phyloP scores from a whole-genome alignment of 371 early-diverging fungal species.

The Haplosporangium sp. region DNA sequence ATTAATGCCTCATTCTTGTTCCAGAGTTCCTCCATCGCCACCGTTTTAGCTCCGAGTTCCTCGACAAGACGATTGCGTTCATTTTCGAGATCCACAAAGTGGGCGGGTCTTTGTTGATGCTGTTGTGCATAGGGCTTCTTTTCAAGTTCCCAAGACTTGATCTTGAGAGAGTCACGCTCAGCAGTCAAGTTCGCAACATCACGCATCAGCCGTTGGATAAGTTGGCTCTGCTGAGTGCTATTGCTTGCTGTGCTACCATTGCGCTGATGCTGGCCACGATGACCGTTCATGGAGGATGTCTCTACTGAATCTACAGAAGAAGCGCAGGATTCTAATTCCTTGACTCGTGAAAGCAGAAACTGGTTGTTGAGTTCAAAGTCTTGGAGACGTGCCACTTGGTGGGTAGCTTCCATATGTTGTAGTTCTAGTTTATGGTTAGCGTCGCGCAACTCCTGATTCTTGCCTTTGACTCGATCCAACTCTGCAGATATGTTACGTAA shows the following conservation, averaged over 20 bases:
- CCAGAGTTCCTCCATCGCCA: constrained; percentile 47
- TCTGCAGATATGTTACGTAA: constrained; percentile 34
- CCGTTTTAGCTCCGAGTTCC: constrained; percentile 47
- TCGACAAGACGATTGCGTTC: constrained; percentile 50
- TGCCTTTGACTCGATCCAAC: constrained; percentile 40
- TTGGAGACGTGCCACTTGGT: constrained; percentile 40
- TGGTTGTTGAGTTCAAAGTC: constrained; percentile 50
- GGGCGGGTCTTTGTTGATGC: constrained; percentile 41
- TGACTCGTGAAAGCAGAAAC: constrained; percentile 42
- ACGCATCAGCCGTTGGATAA: constrained; percentile 29
- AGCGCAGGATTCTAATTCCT: constrained; percentile 46
- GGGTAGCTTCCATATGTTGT: constrained; percentile 35
- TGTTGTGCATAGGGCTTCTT: constrained; percentile 44
- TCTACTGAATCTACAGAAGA: constrained; percentile 48
- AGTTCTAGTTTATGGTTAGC: constrained; percentile 48
- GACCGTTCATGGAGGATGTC: constrained; percentile 44
- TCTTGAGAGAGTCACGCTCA: constrained; percentile 51
- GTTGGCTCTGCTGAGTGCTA: constrained; percentile 23
- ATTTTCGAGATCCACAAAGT: constrained; percentile 49
- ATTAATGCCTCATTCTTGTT: constrained; percentile 43
- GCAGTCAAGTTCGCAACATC: constrained; percentile 36
- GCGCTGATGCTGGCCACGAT: constrained; percentile 29
- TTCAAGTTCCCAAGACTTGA: constrained; percentile 42
- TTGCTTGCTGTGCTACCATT: constrained; percentile 4
- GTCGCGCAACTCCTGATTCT: constrained; percentile 47